phyloP scores from a whole-genome alignment of 2,329 filamentous ascomycete genomes.

The Fusarium penzigii region DNA sequence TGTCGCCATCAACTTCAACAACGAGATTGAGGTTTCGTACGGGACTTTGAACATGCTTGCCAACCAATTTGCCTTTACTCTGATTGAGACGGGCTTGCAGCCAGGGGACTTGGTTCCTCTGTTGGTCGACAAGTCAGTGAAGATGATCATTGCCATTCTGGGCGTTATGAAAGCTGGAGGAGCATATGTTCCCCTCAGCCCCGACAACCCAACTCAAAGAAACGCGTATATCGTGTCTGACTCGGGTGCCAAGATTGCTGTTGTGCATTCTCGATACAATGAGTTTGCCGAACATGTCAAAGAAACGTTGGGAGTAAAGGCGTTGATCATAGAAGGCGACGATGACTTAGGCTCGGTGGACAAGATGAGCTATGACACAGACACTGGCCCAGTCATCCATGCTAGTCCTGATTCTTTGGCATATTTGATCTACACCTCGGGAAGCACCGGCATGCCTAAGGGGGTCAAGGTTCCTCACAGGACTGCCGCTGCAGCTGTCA shows the following conservation, averaged over 20 bases:
- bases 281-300: slow-evolving; percentile 5
- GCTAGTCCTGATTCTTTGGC: slow-evolving; percentile 1
- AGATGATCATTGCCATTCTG: slow-evolving; percentile 18
- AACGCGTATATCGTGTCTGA: slow-evolving; percentile 22
- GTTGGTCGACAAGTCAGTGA: slow-evolving; percentile 16
- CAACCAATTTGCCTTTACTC: slow-evolving; percentile 2
- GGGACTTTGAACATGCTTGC: not conserved
- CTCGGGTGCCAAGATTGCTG: slow-evolving; percentile 7
- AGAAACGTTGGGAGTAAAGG: not conserved
- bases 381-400: not conserved
- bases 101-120: slow-evolving; percentile 9
- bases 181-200: slow-evolving; percentile 23
- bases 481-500: slow-evolving; percentile 17
- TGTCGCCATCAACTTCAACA: slow-evolving; percentile 7
- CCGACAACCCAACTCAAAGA: slow-evolving; percentile 18
- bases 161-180: slow-evolving; percentile 19
- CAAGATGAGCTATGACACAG: not conserved
- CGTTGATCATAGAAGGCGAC: not conserved
- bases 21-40: not conserved
- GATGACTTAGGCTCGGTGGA: not conserved
- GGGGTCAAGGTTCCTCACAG: slow-evolving; percentile 17
- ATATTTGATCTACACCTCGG: slow-evolving; percentile 12
- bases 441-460: slow-evolving; percentile 13
- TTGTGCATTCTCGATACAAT: not conserved
- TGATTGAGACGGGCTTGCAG: slow-evolving; percentile 1